Conservation (phyloP, 164 flowering plant species). For the Nymphaea thermarum region DNA sequence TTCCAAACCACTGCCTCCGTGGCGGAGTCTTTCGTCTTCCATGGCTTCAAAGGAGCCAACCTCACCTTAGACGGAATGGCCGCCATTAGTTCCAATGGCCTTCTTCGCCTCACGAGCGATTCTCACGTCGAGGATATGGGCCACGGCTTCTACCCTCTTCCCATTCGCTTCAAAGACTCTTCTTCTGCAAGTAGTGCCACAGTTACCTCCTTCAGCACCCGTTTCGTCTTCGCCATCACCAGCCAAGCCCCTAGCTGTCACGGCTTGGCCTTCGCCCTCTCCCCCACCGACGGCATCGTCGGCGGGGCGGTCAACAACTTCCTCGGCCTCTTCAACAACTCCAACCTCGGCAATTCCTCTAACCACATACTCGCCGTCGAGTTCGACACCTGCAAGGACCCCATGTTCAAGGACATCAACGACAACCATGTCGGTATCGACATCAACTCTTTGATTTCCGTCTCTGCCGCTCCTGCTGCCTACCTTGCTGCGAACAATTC, state of each 20-base stretch:
- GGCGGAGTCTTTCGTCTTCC: conserved; percentile 1
- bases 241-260: not conserved
- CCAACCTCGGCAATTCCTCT: conserved; percentile 1
- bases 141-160: conserved; percentile 4
- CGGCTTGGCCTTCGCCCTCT: conserved; percentile 16
- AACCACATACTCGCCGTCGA: conserved; percentile 12
- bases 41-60: conserved; percentile 3
- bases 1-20: not conserved
- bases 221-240: conserved; percentile 18
- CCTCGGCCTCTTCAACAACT: conserved; percentile 12
- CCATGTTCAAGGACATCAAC: conserved; percentile 5
- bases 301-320: not conserved
- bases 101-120: conserved; percentile 5
- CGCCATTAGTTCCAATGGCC: conserved; percentile 4
- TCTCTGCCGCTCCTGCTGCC: not conserved
- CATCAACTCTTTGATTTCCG: conserved; percentile 2
- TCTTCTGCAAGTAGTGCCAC: not conserved
- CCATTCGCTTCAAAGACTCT: conserved; percentile 10
- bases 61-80: conserved; percentile 4
- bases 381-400: conserved; percentile 8
- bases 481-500: not conserved
- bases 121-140: not conserved
- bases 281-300: conserved; percentile 9
- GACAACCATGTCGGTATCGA: conserved; percentile 10
- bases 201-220: conserved; percentile 17